Base-by-base conservation (phyloP, 495 filamentous ascomycete genomes). In the Aspergillus bertholletiae region DNA sequence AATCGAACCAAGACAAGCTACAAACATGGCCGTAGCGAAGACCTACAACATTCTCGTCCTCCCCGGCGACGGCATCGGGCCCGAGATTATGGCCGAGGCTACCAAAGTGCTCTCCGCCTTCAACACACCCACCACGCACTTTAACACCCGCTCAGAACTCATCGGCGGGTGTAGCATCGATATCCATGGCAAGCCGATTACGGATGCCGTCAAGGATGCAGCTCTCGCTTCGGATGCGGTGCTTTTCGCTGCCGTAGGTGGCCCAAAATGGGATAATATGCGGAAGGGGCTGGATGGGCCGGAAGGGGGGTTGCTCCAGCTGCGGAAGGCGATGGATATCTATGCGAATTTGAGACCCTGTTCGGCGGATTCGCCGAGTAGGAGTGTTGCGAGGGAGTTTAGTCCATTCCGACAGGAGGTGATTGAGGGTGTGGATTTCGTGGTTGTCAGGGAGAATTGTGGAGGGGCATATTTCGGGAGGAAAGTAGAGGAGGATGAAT, bases 61-160 rank as follows among this genome's bases (percentile, higher is more conserved):
- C 18, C 75, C 77, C 4, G 80, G 78, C 56, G 80, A 83, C 54
- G 75, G 78, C 49, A 77, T 83, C 60, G 80, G 80, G 28, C 79
- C 79, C 0, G 80, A 83, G 57, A 72, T 83, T 34, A 80, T 80
- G 65, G 49, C 67, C 34, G 78, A 81, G 61, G 79, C 78, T 35
- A 62, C 76, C 44, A 79, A 79, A 58, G 70, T 83, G 23, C 75
- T 83, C 12, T 59, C 74, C 55, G 67, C 69, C 41, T 73, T 80
- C 57, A 72, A 75, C 57, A 64, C 61, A n/a, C 48, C 66, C 2
- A 35, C 63, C 3, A 62, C 61, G 45, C 66, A 60, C 20, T 81
- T 82, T 54, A 57, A 66, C 15, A 63, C 78, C 7, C 73, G 69
- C 32, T 66, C 72, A 26, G 74, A 79, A 40, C 62, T 82, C 11